Base-by-base conservation (phyloP, 768 basidiomycete species). In the Lanmaoa rubissima region DNA sequence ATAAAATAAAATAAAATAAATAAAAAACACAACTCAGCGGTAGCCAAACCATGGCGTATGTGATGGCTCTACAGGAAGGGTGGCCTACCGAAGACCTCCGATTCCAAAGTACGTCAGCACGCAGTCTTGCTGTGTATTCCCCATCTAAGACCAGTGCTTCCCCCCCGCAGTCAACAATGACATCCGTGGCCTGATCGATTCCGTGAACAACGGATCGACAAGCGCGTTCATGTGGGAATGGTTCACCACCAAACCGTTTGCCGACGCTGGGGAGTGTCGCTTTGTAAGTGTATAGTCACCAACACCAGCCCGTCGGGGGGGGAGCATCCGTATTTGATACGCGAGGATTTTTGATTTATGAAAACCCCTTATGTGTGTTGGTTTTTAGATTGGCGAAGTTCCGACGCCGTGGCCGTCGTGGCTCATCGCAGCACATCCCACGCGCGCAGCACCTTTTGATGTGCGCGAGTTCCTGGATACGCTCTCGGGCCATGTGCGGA, bases 361-460 rank as follows among this genome's bases (percentile, higher is more conserved):
- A 28, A 24, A 28, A 28, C 28, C 28, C 28, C 28, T 4, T 1
- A 4, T 6, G 28, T 28, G 28, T 28, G 28, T 14, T n/a, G 34
- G 11, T 4, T 42, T 28, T 42, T 28, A 92, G 90, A 92, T 93
- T 60, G 88, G 90, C 14, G 85, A 88, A 10, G 86, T 92, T 6
- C 86, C 87, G 38, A 98, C 95, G 0, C 96, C 96, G 0, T 99
- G 96, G 96, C 92, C 94, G 14, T 95, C 93, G 0, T 99, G 96
- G 96, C 75, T 92, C 55, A 91, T 98, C 65, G 95, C 92, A 26
- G 92, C 92, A 9, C 88, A 92, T 61, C 87, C 88, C 0, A 77
- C 78, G 13, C 81, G 88, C 16, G 83, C 87, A 31, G 70, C 82
- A 5, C 57, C 80, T 0, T 64, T 69, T 2, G 76, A 76, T 0